Base-by-base conservation (phyloP, 1,139 yeast genomes). In the Zhuliangozyma blackwelliae region DNA sequence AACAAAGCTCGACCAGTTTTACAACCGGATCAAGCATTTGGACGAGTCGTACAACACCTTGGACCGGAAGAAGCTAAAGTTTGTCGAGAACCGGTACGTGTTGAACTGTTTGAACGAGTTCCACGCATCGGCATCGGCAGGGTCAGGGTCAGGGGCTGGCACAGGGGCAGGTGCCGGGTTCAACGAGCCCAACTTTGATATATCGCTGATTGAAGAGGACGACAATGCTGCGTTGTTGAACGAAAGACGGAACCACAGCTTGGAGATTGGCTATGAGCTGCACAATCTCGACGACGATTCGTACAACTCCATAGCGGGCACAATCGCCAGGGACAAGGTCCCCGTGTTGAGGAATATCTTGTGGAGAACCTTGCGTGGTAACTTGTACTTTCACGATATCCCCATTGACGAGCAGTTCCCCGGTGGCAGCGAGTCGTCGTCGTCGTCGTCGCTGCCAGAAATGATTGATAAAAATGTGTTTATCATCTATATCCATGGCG, bases 401-500 rank as follows among this genome's bases (percentile, higher is more conserved):
- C 75, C 73, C n/a, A 68, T 76, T 30, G 52, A 52, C 20, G 66
- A 63, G 35, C 58, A 59, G 40, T 55, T 69, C 45, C 64, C 65
- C 36, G 7, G 9, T 7, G 23, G 23, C 23, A 22, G 23, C 10
- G 23, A 9, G 9, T 16, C 16, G 16, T 16, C 16, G 16, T 16
- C 16, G 16, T 40, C 42, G 28, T 48, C 79, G 40, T 62, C 71
- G 20, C 67, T 68, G 38, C 68, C 75, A 38, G 72, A 70, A 35
- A 57, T 61, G 25, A 68, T 77, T n/a, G 70, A 65, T 38, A 86
- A 86, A 57, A 82, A 78, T 50, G 86, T 85, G 7, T 89, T 90
- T 53, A 77, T 92, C 36, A 80, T 89, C 11, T 89, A 86, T 57
- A 82, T 95, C 27, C 98, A 92, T 55, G 98, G 98, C 44, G 80